phyloP scores from a whole-genome alignment of 2,329 filamentous ascomycete genomes.

The Stenocarpella maydis region DNA sequence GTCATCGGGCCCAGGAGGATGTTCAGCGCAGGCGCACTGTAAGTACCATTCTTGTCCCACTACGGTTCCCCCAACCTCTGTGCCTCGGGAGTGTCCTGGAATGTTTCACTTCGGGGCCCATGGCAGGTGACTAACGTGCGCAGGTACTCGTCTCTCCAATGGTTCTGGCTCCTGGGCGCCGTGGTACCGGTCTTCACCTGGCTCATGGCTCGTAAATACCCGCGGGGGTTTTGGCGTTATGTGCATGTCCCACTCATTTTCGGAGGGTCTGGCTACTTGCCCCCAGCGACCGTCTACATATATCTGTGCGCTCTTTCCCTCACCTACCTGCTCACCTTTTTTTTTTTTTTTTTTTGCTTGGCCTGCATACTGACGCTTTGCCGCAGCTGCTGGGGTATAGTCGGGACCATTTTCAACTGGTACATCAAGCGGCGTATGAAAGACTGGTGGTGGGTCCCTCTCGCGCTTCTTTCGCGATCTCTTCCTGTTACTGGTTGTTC shows the following conservation, averaged over 20 bases:
- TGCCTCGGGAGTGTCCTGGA: no score
- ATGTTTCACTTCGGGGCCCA: no score
- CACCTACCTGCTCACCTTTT: background rate
- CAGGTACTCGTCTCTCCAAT: constrained; percentile 65
- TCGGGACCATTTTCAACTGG: constrained; percentile 74
- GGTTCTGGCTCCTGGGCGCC: constrained; percentile 75
- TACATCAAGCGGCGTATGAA: constrained; percentile 70
- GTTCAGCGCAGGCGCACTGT: no score
- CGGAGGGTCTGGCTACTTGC: constrained; percentile 68
- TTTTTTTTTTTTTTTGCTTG: background rate
- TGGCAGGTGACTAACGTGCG: no score
- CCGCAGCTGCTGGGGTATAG: constrained; percentile 67
- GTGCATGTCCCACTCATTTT: constrained; percentile 75
- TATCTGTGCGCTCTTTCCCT: constrained; percentile 57
- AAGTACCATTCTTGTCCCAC: no score
- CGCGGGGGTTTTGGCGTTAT: constrained; percentile 69
- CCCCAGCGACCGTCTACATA: constrained; percentile 74
- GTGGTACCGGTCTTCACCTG: constrained; percentile 70
- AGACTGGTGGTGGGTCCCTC: constrained; percentile 70
- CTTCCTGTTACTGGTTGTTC: no score
- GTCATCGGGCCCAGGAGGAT: constrained; percentile 45
- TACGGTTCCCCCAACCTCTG: no score
- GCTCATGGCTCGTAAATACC: constrained; percentile 67
- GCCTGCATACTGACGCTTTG: background rate
- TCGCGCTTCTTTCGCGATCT: background rate